Base-by-base conservation (phyloP, 352 stramenopile genomes). In the Pythium insidiosum region DNA sequence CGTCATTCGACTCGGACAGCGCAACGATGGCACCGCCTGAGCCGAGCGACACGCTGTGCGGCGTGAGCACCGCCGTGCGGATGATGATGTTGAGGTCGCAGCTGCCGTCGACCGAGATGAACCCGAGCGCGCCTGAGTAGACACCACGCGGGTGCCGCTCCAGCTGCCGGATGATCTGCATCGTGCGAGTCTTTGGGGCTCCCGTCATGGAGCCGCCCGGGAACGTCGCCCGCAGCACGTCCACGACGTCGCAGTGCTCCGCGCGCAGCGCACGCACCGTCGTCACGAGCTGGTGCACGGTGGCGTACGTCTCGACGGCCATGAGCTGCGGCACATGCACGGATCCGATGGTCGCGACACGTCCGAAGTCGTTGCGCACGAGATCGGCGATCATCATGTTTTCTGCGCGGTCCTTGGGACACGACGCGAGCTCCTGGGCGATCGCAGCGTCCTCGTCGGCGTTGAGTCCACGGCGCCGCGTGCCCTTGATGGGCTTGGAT, bases 351-450 rank as follows among this genome's bases (percentile, higher is more conserved):
- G 94, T 63, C 28, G 90, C 96, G 15, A 98, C 87, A n/a, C 90
- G 58, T 16, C 86, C 86, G 34, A 99, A 86, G 62, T 99, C 94
- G 68, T 98, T 98, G 34, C 94, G 77, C 21, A 98, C 73, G 28
- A 99, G 72, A 65, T 99, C 95, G 2, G 94, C 90, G 56, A 99
- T 98, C 95, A 99, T 99, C 52, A 99, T 89, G 57, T 98, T 98
- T 56, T 99, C 94, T 1, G 94, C 94, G 29, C 85, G 85, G 57
- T 97, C 93, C 53, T 99, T 99, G 21, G 88, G 62, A 19, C 82
- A 96, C 16, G 53, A 48, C 11, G 69, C 73, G 24, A 98, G 75
- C 38, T 86, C 71, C 51, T 79, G 18, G 12, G 70, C 69, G 43
- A 95, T 88, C 12, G 38, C 65, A 1, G 47, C 43, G 36, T 96